These are phyloP conservation scores for Entomortierella beljakovae DNA, from an alignment of 192 early-diverging fungal genomes.

Conservation along the genomic window DNA sequence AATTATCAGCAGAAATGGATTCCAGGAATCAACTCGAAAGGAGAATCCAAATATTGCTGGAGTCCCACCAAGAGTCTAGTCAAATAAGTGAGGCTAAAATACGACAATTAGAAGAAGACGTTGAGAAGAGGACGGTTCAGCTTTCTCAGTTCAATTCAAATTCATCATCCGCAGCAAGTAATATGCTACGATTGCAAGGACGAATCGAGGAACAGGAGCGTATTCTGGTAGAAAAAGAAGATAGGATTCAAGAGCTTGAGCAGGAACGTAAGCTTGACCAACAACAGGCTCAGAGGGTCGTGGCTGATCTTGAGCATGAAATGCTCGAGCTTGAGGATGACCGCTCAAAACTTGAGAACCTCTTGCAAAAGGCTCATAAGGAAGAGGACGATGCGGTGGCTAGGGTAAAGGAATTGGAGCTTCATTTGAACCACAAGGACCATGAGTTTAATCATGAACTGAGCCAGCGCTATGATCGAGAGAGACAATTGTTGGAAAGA, in stretches of 20 bases:
- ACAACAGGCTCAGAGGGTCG: constrained; percentile 31
- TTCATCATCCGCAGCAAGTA: constrained; percentile 5
- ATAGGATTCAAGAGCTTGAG: constrained; percentile 33
- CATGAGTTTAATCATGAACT: constrained; percentile 17
- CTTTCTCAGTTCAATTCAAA: constrained; percentile 15
- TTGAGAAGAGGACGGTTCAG: constrained; percentile 12
- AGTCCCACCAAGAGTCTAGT: constrained; percentile 17
- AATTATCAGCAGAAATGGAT: constrained; percentile 20
- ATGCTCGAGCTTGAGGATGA: constrained; percentile 17
- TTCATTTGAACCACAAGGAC: constrained; percentile 15
- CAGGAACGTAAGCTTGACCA: constrained; percentile 30
- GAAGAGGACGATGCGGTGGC: constrained; percentile 15
- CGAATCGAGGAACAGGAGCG: constrained; percentile 35
- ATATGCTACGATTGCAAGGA: constrained; percentile 18
- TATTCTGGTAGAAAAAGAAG: constrained; percentile 35
- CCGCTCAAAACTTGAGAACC: constrained; percentile 2
- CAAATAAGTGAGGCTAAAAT: constrained; percentile 25
- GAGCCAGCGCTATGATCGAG: constrained; percentile 13
- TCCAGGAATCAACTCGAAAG: constrained; percentile 9
- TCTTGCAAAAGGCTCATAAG: constrained; percentile 14
- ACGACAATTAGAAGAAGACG: constrained; percentile 25
- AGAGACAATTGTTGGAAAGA: constrained; percentile 16
- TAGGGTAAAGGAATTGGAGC: constrained; percentile 12
- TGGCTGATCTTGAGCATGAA: constrained; percentile 40
- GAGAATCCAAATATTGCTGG: constrained; percentile 19